Evolutionary conservation across 345 rosid genomes (phyloP), one percentile per base, ranked within the genome.

Genomic region (Microthlaspi erraticum): DNA sequence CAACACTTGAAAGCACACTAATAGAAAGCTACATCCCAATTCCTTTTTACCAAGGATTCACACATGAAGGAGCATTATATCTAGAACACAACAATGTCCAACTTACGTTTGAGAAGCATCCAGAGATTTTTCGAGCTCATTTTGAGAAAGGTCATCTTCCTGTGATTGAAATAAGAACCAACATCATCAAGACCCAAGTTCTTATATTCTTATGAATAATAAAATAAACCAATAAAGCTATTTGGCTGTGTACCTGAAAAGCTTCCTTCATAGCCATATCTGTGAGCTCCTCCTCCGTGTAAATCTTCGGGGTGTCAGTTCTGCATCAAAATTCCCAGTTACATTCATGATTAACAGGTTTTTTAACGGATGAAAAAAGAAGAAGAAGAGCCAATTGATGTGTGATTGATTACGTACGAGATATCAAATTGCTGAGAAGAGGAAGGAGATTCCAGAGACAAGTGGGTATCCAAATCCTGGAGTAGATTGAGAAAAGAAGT

Each of bases 191-290:
- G 10, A 6, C 54, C 52, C 48, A 73, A 55, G 9, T 14, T 12
- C 55, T 18, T 20, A 20, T 20, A 20, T 20, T 19, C 11, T 11
- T 49, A 46, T 19, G 39, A 65, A 55, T 10, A 26, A 12, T 10
- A 26, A 16, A 64, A 16, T 6, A 19, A 29, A 60, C 16, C 0
- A 42, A 66, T 16, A 39, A 18, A 34, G 36, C 1, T 11, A 52
- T 38, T 11, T 3, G 19, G 34, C 0, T 4, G 16, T 20, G 2
- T 44, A 73, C 81, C 52, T 10, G 18, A 45, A 78, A 78, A 38
- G 75, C 78, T 68, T 78, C 81, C 61, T 73, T 78, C 66, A 78
- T 54, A 13, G 81, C 81, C 70, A 73, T 73, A 44, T 73, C 58
- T 0, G 81, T 68, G 37, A 78, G 72, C 48, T 73, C 78, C 53